phyloP scores from a whole-genome alignment of 164 flowering plant genomes.

The Brasenia schreberi region DNA sequence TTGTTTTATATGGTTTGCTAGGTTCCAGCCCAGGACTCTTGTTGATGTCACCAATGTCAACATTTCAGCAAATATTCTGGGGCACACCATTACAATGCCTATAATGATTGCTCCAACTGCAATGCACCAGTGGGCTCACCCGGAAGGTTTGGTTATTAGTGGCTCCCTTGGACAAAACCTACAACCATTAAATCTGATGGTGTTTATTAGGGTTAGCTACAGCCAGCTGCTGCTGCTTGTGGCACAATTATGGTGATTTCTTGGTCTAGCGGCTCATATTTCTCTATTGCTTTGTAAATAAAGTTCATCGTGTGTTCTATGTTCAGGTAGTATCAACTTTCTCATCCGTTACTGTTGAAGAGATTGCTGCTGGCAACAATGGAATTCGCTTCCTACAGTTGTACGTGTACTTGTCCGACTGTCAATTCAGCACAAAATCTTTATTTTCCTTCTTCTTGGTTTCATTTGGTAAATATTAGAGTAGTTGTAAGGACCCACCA shows the following conservation, averaged over 20 bases:
- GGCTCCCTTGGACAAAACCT: too few relatives aligned
- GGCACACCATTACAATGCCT: slow-evolving; percentile 48
- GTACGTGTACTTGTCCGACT: slow-evolving; percentile 33
- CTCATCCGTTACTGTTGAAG: slow-evolving; percentile 60
- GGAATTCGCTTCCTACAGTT: slow-evolving; percentile 69
- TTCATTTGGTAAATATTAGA: too few relatives aligned
- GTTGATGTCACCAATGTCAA: slow-evolving; percentile 61
- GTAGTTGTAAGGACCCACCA: too few relatives aligned
- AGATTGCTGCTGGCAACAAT: slow-evolving; percentile 72
- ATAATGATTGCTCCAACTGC: slow-evolving; percentile 76
- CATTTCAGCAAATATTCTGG: slow-evolving; percentile 48
- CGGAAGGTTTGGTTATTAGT: slow-evolving; percentile 33
- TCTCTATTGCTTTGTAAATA: background rate
- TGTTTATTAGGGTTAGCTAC: slow-evolving; percentile 44
- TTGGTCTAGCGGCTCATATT: background rate
- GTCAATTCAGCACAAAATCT: background rate
- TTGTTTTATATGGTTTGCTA: slow-evolving; percentile 13
- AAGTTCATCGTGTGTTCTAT: background rate
- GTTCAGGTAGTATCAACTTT: slow-evolving; percentile 47
- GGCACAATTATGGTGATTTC: slow-evolving; percentile 57
- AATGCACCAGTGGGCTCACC: slow-evolving; percentile 55
- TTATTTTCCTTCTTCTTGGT: too few relatives aligned
- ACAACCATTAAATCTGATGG: too few relatives aligned
- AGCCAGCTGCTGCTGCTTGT: slow-evolving; percentile 63
- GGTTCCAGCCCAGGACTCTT: slow-evolving; percentile 66